Conservation (phyloP, 495 filamentous ascomycete species). For the Trichoderma parareesei region DNA sequence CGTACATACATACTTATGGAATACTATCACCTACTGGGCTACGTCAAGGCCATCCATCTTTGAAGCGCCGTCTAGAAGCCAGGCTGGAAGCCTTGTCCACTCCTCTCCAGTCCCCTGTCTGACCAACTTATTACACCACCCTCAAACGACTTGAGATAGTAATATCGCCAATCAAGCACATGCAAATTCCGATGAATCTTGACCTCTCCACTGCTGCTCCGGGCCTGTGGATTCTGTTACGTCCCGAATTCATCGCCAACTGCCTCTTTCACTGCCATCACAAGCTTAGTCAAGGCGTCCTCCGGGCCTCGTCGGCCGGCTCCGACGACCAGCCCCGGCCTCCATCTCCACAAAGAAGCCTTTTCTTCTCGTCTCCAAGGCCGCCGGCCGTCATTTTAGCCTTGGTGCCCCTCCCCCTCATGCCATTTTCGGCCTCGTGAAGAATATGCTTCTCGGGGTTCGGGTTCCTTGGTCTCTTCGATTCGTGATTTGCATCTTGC, state of each 20-base stretch:
- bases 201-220: neutral
- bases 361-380: neutral
- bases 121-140: too few relatives aligned
- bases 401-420: neutral
- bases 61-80: neutral
- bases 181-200: neutral
- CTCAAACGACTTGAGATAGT: neutral
- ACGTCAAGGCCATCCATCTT: too few relatives aligned
- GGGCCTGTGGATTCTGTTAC: neutral
- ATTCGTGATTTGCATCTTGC: neutral
- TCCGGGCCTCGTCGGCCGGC: conserved; percentile 9
- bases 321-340: conserved; percentile 5
- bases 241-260: neutral
- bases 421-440: neutral
- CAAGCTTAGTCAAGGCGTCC: neutral
- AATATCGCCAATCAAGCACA: too few relatives aligned
- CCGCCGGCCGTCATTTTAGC: neutral
- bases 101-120: neutral
- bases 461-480: neutral
- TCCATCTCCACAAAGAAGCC: neutral
- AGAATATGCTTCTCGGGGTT: neutral
- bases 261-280: neutral
- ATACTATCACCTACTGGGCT: too few relatives aligned
- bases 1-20: too few relatives aligned
- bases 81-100: neutral